Evolutionary conservation across 1,284 basidiomycete species (phyloP).

Genomic region (Trichosporon asahii): DNA sequence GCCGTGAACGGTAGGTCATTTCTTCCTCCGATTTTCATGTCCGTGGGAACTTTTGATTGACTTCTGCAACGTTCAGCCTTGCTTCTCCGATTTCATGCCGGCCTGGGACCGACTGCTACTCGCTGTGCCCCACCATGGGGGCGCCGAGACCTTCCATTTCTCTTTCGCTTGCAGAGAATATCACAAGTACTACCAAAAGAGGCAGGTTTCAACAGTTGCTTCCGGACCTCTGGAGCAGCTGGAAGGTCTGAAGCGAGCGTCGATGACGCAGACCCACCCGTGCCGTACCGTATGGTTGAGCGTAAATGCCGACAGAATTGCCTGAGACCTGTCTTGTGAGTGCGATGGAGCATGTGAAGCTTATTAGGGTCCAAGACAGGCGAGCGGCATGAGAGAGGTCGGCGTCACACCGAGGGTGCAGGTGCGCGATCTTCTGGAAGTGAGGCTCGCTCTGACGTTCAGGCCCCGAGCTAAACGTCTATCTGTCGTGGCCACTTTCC

Average conservation of each 20-base stretch:
- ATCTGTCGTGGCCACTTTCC: not conserved
- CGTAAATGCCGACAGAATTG: not conserved
- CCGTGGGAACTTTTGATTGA: not conserved
- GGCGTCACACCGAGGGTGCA: not conserved
- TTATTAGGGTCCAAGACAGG: not conserved
- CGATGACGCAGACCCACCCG: not conserved
- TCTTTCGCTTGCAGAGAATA: not conserved
- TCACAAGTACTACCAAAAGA: not conserved
- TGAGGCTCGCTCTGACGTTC: not conserved
- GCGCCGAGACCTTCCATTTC: not conserved
- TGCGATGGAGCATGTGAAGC: slow-evolving; percentile 3
- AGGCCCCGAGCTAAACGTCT: not conserved
- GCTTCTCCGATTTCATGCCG: not conserved
- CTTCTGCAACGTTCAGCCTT: not conserved
- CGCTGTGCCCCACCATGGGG: not conserved
- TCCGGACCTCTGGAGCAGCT: not conserved
- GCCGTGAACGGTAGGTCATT: not conserved
- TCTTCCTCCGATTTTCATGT: not conserved
- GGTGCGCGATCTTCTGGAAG: not conserved
- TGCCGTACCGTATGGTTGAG: not conserved
- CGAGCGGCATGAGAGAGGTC: not conserved
- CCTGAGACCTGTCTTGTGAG: not conserved
- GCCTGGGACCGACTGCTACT: not conserved
- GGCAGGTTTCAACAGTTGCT: not conserved
- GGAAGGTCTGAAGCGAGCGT: no score